phyloP scores from a whole-genome alignment of 768 basidiomycete genomes.

The Mycena venus region DNA sequence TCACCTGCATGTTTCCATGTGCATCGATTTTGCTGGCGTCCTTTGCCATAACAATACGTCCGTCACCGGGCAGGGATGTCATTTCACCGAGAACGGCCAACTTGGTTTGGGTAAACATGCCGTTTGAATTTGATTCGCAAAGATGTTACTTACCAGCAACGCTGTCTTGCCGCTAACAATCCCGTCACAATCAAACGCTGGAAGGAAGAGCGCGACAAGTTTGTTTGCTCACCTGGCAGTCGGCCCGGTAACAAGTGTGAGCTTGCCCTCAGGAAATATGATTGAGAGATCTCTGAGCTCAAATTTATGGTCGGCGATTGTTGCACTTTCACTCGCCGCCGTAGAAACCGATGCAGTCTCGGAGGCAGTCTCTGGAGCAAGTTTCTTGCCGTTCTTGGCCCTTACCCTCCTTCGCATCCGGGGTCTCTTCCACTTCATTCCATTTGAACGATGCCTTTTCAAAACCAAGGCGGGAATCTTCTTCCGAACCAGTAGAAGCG shows the following conservation, averaged over 20 bases:
- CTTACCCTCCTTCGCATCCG: constrained; percentile 10
- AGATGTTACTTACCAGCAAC: constrained; percentile 62
- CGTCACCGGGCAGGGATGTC: constrained; percentile 67
- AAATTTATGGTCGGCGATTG: constrained; percentile 64
- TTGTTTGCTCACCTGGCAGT: constrained; percentile 64
- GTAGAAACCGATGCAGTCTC: constrained; percentile 18
- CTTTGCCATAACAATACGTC: constrained; percentile 77
- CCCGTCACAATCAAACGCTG: neutral
- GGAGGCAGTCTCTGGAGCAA: constrained; percentile 6
- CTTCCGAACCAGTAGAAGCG: constrained; percentile 41
- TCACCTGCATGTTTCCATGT: constrained; percentile 69
- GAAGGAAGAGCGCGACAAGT: neutral
- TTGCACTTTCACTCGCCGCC: constrained; percentile 33
- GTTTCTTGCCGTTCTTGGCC: constrained; percentile 38
- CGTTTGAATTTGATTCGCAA: neutral
- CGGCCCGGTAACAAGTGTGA: constrained; percentile 83
- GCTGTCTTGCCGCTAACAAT: constrained; percentile 82
- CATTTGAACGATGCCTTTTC: constrained; percentile 73
- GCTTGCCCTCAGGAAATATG: constrained; percentile 77
- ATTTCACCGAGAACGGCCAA: constrained; percentile 83
- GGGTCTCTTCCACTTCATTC: constrained; percentile 63
- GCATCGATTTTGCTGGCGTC: constrained; percentile 67
- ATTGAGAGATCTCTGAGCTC: constrained; percentile 77
- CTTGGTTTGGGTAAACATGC: constrained; percentile 46
- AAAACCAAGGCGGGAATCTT: constrained; percentile 67